Evolutionary conservation across 2,329 filamentous ascomycete species (phyloP), one percentile per base, ranked within the genome.

Genomic region (Xylariaceae sp.): DNA sequence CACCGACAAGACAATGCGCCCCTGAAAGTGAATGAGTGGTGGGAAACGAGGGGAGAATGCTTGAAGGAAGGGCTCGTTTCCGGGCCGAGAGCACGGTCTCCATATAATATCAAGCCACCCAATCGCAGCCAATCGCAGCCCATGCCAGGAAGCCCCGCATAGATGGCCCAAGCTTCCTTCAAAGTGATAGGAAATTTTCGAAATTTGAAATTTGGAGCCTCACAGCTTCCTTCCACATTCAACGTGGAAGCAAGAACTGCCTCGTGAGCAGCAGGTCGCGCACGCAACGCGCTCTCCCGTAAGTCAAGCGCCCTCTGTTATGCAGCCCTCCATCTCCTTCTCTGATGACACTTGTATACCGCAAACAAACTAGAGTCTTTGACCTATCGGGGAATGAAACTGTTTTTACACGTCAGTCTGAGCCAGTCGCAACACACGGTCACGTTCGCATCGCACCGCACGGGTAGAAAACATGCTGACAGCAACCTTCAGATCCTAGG

Each of bases 391-490:
- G 53, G 84, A 81, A 87, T 93, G 89, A 92, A 92, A 93, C 86
- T 73, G 83, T 79, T 83, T 84, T 89, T 86, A 83, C 86, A 93
- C 88, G 89, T 94, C 89, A 94, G 89, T 90, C 89, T 94, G 89
- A 94, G 79, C 73, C 69, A 69, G 60, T 38, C 34, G 34, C 58
- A 65, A 50, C 22, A 43, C 18, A 36, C 16, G 1, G 31, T 51
- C 42, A 5, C 42, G 50, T 42, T 46, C 18, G 33, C 31, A 31
- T 45, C 16, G 11, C 12, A 41, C 18, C 19, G 49, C 42, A 34
- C 18, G 42, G 42, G 39, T 19, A 41, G 38, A 31, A 48, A 55
- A 39, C 16, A 53, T 48, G 45, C 56, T 56, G 12, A 28, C 22
- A 28, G 22, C 22, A 28, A 28, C 22, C 22, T 28, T 4, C 22